Conservation (phyloP, 495 filamentous ascomycete species). For the Penicillium antarcticum region DNA sequence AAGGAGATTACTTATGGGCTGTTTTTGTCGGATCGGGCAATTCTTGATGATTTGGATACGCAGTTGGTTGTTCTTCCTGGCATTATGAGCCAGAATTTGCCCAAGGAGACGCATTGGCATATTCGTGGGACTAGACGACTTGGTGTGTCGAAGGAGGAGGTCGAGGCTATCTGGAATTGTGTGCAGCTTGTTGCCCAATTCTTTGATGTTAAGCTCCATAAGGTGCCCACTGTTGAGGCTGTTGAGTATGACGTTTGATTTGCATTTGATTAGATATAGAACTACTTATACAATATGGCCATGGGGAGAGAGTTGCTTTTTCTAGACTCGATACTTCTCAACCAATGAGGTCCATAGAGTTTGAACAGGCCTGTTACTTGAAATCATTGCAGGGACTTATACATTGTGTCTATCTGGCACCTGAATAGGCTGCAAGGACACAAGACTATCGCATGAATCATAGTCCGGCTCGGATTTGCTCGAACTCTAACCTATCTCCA, state of each 20-base stretch:
- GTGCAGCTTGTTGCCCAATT: slow-evolving; percentile 37
- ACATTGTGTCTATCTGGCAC: no score
- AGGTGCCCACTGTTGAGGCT: slow-evolving; percentile 47
- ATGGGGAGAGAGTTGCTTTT: no score
- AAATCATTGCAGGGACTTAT: no score
- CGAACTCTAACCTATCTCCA: no score
- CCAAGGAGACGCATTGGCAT: slow-evolving; percentile 54
- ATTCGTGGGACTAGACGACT: slow-evolving; percentile 51
- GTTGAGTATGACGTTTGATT: slow-evolving; percentile 39
- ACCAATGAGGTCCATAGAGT: no score
- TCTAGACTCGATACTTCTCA: no score
- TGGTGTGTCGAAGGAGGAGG: slow-evolving; percentile 49
- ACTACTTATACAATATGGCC: no score
- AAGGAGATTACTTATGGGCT: slow-evolving; percentile 55
- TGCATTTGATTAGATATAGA: no score
- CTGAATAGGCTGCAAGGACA: no score
- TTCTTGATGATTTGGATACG: slow-evolving; percentile 51
- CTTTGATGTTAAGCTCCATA: slow-evolving; percentile 34
- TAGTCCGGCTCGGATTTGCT: no score
- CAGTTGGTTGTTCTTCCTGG: slow-evolving; percentile 52
- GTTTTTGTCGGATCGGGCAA: slow-evolving; percentile 52
- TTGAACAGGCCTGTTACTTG: no score
- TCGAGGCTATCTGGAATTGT: slow-evolving; percentile 41
- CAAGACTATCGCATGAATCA: no score
- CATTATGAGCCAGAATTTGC: slow-evolving; percentile 59